These are phyloP conservation scores for Novakomyces olei DNA, from an alignment of 805 yeast genomes.

Conservation along the genomic window DNA sequence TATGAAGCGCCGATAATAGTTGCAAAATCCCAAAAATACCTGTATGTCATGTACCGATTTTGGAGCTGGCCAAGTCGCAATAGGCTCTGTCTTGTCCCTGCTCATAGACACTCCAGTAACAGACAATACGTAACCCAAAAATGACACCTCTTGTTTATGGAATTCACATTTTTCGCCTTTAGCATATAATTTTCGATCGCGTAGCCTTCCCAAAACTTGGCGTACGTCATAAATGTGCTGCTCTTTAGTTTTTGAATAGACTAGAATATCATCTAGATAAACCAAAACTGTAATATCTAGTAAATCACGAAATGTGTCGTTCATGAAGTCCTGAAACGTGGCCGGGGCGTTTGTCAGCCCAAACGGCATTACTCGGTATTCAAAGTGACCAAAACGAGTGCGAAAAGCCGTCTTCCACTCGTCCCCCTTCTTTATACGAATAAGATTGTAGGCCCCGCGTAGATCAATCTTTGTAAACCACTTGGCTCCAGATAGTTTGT, in stretches of 20 bases:
- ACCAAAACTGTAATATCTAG: background rate
- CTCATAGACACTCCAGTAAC: background rate
- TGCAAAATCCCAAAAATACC: slow-evolving; percentile 1
- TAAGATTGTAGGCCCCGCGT: slow-evolving; percentile 1
- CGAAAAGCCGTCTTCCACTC: slow-evolving; percentile 2
- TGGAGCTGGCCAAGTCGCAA: background rate
- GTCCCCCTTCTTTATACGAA: slow-evolving; percentile 3
- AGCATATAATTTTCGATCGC: background rate
- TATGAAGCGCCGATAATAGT: background rate
- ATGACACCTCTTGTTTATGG: background rate
- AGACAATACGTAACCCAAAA: slow-evolving; percentile 3
- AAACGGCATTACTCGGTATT: slow-evolving; percentile 5
- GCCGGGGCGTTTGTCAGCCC: slow-evolving; percentile 5
- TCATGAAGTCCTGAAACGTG: slow-evolving; percentile 2
- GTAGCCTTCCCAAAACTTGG: slow-evolving; percentile 1
- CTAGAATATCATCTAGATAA: slow-evolving; percentile 4
- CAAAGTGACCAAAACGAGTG: slow-evolving; percentile 4
- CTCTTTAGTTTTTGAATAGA: slow-evolving; percentile 3
- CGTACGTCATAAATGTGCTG: slow-evolving; percentile 6
- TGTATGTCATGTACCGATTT: slow-evolving; percentile 1
- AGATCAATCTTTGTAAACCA: slow-evolving; percentile 11
- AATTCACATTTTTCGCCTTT: slow-evolving; percentile 5
- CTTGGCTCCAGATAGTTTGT: slow-evolving; percentile 1
- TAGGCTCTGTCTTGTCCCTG: background rate
- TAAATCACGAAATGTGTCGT: background rate